phyloP scores from a whole-genome alignment of 768 basidiomycete species.

The Cyclocybe cylindracea region DNA sequence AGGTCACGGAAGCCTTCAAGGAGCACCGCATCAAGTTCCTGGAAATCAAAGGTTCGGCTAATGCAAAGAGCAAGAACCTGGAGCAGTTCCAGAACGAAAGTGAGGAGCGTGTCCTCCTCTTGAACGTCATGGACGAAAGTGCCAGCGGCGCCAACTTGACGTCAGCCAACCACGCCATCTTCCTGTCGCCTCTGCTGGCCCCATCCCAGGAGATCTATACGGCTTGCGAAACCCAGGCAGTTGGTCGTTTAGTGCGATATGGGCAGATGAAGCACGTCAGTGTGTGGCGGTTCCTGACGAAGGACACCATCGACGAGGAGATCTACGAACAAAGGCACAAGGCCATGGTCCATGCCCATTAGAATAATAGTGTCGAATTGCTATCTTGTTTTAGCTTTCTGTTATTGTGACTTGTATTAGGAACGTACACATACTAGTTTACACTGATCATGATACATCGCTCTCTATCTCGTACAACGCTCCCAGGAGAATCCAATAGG shows the following conservation, averaged over 20 bases:
- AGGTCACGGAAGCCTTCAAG: constrained; percentile 80
- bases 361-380: constrained; percentile 8
- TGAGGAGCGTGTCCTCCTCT: constrained; percentile 75
- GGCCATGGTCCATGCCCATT: constrained; percentile 20
- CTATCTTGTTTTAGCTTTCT: constrained; percentile 14
- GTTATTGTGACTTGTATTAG: constrained; percentile 14
- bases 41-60: constrained; percentile 79
- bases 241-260: constrained; percentile 81
- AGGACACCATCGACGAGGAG: constrained; percentile 86
- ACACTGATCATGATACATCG: not conserved
- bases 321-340: constrained; percentile 64
- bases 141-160: constrained; percentile 94
- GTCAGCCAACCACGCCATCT: constrained; percentile 91
- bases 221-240: constrained; percentile 80
- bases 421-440: constrained; percentile 20
- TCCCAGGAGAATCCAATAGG: too few species aligned
- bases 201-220: constrained; percentile 82
- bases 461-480: too few species aligned
- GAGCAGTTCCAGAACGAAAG: constrained; percentile 85
- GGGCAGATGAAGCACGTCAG: constrained; percentile 81
- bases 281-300: constrained; percentile 83
- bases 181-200: constrained; percentile 88
- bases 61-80: constrained; percentile 77
- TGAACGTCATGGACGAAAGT: constrained; percentile 94
- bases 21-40: constrained; percentile 74